A percentile compares a stretch with the other conserved stretches of the same genome.
Evolutionary conservation across 1,284 basidiomycete species (phyloP).

Genomic region (Naganishia sp.): DNA sequence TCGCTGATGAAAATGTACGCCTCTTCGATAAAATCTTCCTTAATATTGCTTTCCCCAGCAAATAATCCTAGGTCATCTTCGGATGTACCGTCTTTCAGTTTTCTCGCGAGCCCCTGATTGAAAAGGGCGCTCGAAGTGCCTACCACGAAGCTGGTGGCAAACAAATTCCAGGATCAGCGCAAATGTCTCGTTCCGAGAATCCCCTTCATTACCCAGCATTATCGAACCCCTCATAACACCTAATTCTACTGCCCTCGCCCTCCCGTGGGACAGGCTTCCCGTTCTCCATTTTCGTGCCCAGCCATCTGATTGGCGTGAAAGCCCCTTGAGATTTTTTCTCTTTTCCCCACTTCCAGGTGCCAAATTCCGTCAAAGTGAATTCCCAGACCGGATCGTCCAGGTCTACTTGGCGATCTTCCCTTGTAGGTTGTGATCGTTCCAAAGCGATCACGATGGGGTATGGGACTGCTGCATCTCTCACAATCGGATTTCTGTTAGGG

Average conservation of each 20-base stretch:
- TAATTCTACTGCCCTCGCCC: conserved; percentile 39
- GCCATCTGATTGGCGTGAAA: conserved; percentile 50
- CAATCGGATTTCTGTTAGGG: conserved; percentile 35
- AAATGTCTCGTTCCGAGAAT: background rate
- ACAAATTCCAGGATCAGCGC: background rate
- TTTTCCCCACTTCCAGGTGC: conserved; percentile 48
- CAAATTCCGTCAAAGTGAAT: conserved; percentile 56
- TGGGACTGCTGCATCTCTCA: conserved; percentile 42
- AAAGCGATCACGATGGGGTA: conserved; percentile 56
- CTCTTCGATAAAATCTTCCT: conserved; percentile 25
- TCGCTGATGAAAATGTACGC: conserved; percentile 46
- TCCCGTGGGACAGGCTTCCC: conserved; percentile 36
- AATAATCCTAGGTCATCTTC: conserved; percentile 35
- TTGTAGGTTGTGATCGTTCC: conserved; percentile 50
- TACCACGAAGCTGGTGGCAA: conserved; percentile 38
- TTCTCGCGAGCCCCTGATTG: conserved; percentile 40
- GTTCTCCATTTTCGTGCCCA: conserved; percentile 49
- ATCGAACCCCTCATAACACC: conserved; percentile 46
- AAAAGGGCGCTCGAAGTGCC: conserved; percentile 54
- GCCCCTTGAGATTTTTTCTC: conserved; percentile 38
- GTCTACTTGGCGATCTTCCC: conserved; percentile 43
- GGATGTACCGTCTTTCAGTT: background rate
- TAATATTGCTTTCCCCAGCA: background rate
- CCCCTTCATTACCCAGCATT: conserved; percentile 39
- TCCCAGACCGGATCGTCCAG: conserved; percentile 56